Conservation (phyloP, 257 asterid genomes). For the Solanum bulbocastanum region DNA sequence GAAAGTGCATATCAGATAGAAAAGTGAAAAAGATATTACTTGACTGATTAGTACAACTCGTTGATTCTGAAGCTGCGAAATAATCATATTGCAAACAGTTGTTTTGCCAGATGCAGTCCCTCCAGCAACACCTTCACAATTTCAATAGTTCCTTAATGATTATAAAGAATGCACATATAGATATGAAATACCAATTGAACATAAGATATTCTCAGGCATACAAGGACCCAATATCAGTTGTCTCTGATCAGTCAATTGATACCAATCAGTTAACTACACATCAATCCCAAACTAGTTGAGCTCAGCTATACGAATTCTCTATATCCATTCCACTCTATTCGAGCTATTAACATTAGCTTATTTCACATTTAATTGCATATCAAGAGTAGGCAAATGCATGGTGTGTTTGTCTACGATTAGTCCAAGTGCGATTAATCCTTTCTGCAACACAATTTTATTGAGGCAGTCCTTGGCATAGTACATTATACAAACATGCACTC, state of each 20-base stretch:
- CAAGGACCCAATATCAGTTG: neutral
- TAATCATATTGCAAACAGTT: constrained; percentile 80
- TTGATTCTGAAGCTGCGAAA: constrained; percentile 79
- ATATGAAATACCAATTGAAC: neutral
- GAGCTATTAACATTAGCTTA: neutral
- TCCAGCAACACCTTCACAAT: constrained; percentile 82
- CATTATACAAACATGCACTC: neutral
- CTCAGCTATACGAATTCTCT: neutral
- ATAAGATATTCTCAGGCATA: neutral
- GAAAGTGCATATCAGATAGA: neutral
- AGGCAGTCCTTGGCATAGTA: neutral
- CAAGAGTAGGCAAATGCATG: too few species aligned
- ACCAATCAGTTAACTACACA: neutral
- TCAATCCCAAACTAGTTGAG: neutral
- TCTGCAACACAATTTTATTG: neutral
- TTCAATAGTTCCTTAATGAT: neutral
- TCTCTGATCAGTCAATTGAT: neutral
- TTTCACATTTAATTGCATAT: neutral
- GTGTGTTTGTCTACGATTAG: neutral
- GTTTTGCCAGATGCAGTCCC: constrained; percentile 98
- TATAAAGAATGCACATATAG: neutral
- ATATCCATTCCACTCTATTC: neutral
- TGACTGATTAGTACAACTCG: constrained; percentile 83
- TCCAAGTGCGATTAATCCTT: neutral
- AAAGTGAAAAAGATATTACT: constrained; percentile 22